phyloP scores from a whole-genome alignment of 768 basidiomycete species.

The Lactifluus subvellereus region DNA sequence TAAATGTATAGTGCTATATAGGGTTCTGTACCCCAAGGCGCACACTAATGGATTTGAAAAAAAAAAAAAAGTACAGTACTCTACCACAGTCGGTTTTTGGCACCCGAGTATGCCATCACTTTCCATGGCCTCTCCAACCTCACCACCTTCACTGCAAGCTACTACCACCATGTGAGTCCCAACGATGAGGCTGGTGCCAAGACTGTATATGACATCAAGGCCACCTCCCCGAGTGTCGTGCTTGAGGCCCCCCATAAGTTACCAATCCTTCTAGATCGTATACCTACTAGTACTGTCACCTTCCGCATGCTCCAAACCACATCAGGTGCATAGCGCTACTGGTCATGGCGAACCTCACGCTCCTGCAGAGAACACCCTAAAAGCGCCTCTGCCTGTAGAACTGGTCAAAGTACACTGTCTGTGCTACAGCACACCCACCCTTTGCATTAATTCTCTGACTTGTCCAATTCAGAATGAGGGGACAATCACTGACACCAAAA shows the following conservation, averaged over 20 bases:
- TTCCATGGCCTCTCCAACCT: constrained; percentile 93
- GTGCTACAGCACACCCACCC: too few relatives aligned
- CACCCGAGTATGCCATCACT: constrained; percentile 92
- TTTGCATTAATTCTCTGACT: not conserved
- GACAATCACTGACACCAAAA: constrained; percentile 27
- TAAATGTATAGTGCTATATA: too few relatives aligned
- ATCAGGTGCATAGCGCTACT: constrained; percentile 44
- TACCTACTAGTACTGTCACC: constrained; percentile 24
- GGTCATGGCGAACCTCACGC: constrained; percentile 50
- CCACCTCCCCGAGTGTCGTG: constrained; percentile 73
- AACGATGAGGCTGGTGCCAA: constrained; percentile 95
- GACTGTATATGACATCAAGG: constrained; percentile 93
- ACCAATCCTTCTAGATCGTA: constrained; percentile 2
- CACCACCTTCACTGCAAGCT: constrained; percentile 88
- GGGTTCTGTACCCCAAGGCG: too few relatives aligned
- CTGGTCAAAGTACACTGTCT: not conserved
- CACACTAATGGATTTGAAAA: too few relatives aligned
- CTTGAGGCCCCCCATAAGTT: constrained; percentile 65
- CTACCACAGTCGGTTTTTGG: constrained; percentile 79
- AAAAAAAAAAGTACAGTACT: too few relatives aligned
- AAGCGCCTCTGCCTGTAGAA: constrained; percentile 26
- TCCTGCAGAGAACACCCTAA: constrained; percentile 45
- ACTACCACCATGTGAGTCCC: constrained; percentile 92
- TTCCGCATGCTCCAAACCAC: constrained; percentile 14
- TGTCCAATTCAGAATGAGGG: too few relatives aligned